Base-by-base conservation (phyloP, 2,329 filamentous ascomycete species). In the Talaromyces sp. region DNA sequence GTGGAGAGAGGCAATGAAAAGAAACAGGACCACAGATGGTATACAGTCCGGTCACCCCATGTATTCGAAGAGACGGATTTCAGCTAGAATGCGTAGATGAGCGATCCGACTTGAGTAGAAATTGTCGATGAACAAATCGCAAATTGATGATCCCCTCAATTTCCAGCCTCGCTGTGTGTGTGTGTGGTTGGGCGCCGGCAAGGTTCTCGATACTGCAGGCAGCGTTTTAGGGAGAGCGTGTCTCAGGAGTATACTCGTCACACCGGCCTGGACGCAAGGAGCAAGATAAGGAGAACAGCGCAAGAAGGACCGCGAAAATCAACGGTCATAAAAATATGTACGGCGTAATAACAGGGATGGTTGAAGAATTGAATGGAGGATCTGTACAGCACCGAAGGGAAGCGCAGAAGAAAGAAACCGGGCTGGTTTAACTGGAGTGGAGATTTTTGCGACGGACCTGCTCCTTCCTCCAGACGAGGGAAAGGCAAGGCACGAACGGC, bases 1-100 rank as follows among this genome's bases (percentile, higher is more conserved):
- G 16, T 27, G n/a, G 24, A 56, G 45, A 56, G 45, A 27, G 22
- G 19, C 13, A 45, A 41, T 52, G 22, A 16, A 43, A 54, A 19
- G 16, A 41, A 31, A 33, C 27, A 37, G 8, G 31, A 63, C 48
- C 31, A 56, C 31, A 31, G 43, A 31, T 8, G 33, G 22, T 24
- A 27, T 47, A 5, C n/a, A 24, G 52, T 56, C 54, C 27, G 50
- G 50, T 57, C 61, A 63, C 41, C 57, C 61, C 50, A 63, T 63
- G 61, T 56, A 63, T 63, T 39, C 61, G 24, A 56, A n/a, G 22
- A 37, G 35, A 39, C 35, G 48, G 45, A n/a, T 10, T 24, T 19
- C 47, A 24, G 50, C 60, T 24, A 13, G 2, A 45, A 7, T 14
- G 13, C 16, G 27, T n/a, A 11, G 14, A 37, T 16, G 10, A 16